Evolutionary conservation across 257 asterid genomes (phyloP).

Genomic region (Solanum neorickii): DNA sequence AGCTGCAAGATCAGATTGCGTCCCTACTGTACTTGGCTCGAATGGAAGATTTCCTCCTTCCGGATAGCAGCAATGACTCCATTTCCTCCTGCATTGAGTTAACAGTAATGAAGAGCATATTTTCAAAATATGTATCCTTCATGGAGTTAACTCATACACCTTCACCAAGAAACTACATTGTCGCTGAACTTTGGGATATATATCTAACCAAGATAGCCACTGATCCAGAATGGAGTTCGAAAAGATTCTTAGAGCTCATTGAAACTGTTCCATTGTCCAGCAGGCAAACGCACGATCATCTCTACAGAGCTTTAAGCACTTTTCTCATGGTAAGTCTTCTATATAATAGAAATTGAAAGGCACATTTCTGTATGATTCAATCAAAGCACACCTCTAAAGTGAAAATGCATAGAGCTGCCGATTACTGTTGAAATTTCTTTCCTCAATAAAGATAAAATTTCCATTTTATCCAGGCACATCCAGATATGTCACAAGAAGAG

Average conservation of each 20-base stretch:
- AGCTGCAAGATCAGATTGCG: slow-evolving; percentile 38
- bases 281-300: slow-evolving; percentile 58
- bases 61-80: background rate
- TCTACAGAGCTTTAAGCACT: slow-evolving; percentile 41
- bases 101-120: slow-evolving; percentile 38
- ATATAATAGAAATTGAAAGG: background rate
- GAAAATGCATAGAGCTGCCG: background rate
- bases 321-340: slow-evolving; percentile 38
- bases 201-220: slow-evolving; percentile 40
- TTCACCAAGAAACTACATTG: slow-evolving; percentile 12
- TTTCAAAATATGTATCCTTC: slow-evolving; percentile 25
- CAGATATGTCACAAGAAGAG: slow-evolving; percentile 46
- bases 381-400: background rate
- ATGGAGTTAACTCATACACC: slow-evolving; percentile 16
- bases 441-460: background rate
- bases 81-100: slow-evolving; percentile 18
- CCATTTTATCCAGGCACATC: slow-evolving; percentile 29
- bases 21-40: slow-evolving; percentile 41
- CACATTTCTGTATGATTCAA: background rate
- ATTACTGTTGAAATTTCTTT: background rate
- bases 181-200: slow-evolving; percentile 54
- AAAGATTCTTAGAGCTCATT: slow-evolving; percentile 38
- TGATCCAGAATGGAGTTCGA: slow-evolving; percentile 24
- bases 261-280: slow-evolving; percentile 41
- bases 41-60: slow-evolving; percentile 33